phyloP scores from a whole-genome alignment of 495 filamentous ascomycete species.

The Penicillium flavigenum region DNA sequence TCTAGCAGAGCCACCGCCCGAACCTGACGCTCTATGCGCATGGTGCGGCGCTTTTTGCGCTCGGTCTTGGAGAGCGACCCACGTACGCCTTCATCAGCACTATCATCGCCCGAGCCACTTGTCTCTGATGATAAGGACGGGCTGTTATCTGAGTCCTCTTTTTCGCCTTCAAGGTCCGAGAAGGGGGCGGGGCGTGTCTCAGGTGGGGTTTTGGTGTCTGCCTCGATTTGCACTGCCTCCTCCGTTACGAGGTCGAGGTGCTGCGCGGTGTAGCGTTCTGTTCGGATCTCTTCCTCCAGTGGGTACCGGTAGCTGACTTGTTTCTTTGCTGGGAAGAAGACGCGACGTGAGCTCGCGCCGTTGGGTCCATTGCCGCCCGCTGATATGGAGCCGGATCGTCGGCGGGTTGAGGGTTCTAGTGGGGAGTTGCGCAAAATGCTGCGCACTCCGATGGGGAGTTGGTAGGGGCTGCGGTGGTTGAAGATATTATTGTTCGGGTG shows the following conservation, averaged over 20 bases:
- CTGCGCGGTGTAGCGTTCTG: slow-evolving; percentile 49
- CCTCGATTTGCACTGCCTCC: slow-evolving; percentile 14
- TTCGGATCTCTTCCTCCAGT: slow-evolving; percentile 57
- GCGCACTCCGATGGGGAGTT: slow-evolving; percentile 60
- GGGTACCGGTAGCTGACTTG: slow-evolving; percentile 53
- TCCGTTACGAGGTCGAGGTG: slow-evolving; percentile 36
- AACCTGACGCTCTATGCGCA: slow-evolving; percentile 41
- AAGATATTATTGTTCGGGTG: slow-evolving; percentile 27
- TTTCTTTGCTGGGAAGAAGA: slow-evolving; percentile 59
- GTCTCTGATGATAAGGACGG: slow-evolving; percentile 34
- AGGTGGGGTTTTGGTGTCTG: slow-evolving; percentile 13
- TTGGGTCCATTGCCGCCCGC: slow-evolving; percentile 34
- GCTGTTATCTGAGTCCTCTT: slow-evolving; percentile 42
- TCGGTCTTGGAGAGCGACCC: slow-evolving; percentile 23
- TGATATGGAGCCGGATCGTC: slow-evolving; percentile 42
- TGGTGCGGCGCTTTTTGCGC: slow-evolving; percentile 42
- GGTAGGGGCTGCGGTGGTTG: slow-evolving; percentile 55
- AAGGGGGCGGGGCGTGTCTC: slow-evolving; percentile 5
- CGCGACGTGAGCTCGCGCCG: slow-evolving; percentile 39
- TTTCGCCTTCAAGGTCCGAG: slow-evolving; percentile 40
- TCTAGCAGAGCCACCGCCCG: slow-evolving; percentile 45
- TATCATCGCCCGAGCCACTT: slow-evolving; percentile 47
- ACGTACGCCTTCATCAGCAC: slow-evolving; percentile 16
- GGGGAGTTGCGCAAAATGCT: slow-evolving; percentile 80
- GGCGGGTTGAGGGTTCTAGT: slow-evolving; percentile 34